Evolutionary conservation across 768 basidiomycete species (phyloP), one percentile per base, ranked within the genome.

Genomic region (Amanita pallidorosea): DNA sequence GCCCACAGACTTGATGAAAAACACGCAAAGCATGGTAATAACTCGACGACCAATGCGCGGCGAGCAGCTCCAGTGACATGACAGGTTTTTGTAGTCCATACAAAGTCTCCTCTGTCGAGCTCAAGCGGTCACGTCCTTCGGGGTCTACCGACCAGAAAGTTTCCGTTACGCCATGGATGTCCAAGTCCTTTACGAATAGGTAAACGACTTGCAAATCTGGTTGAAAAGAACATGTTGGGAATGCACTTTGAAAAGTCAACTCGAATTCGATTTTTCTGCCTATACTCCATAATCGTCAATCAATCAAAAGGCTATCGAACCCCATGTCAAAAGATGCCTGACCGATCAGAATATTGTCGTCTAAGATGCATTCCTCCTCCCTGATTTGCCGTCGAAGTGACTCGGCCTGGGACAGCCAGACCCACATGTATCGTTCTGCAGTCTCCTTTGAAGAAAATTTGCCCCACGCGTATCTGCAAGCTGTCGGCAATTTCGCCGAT

Each of bases 21-120:
- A 47, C 20, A 11, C 47, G 47, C 47, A 47, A 22, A 2, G 34
- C 47, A 20, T 47, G 33, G 34, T 47, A 47, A 47, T 47, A 36
- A 12, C 20, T 22, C 23, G 47, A 15, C 2, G 47, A 35, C 47
- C 47, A 47, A 37, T 47, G 47, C 23, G 35, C 47, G n/a, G 47
- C 47, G 23, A 31, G 22, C 18, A 47, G 18, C 22, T 47, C 47
- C n/a, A 47, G 13, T 22, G 47, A 47, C 47, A 37, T 15, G 1
- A 34, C 25, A 20, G 47, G 47, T 8, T 29, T 29, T 29, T 29
- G 7, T 17, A 47, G 35, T 31, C 34, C 47, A 20, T 35, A 18
- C 23, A 37, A 27, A 5, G 34, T 29, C 17, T 20, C 23, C 20
- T 47, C 47, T 6, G 31, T 47, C 15, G 34, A 4, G n/a, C n/a